phyloP scores from a whole-genome alignment of 768 basidiomycete genomes.

The Rhodosporidiobolus odoratus region DNA sequence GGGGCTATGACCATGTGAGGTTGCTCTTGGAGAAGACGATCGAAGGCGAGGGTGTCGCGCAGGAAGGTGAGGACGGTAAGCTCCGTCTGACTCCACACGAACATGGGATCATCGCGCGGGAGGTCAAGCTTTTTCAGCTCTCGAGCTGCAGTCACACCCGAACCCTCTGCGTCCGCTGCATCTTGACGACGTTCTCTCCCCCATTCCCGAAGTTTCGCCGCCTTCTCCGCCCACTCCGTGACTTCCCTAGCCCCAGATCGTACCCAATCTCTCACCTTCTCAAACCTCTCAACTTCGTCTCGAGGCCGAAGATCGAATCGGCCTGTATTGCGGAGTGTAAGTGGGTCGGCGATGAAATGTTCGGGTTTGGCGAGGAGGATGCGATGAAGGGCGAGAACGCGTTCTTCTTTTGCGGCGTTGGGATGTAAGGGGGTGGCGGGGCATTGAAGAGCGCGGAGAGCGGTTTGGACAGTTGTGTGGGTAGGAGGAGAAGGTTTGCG shows the following conservation, averaged over 20 bases:
- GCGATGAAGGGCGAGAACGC: constrained; percentile 56
- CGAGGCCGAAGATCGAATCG: constrained; percentile 62
- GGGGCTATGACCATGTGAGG: constrained; percentile 58
- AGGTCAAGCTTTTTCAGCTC: not conserved
- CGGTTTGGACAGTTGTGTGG: not conserved
- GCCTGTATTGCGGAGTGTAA: constrained; percentile 53
- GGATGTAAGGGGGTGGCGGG: constrained; percentile 18
- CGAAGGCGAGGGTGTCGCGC: constrained; percentile 37
- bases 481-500: not conserved
- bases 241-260: constrained; percentile 48
- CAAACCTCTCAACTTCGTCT: constrained; percentile 55
- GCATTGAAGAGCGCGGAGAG: constrained; percentile 10
- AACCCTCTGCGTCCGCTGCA: not conserved
- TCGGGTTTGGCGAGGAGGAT: constrained; percentile 57
- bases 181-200: not conserved
- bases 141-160: not conserved
- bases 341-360: constrained; percentile 55
- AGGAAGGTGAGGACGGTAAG: constrained; percentile 41
- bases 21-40: constrained; percentile 54
- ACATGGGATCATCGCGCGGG: constrained; percentile 22
- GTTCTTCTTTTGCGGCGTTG: constrained; percentile 49
- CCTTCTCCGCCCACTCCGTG: constrained; percentile 13
- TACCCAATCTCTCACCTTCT: constrained; percentile 54
- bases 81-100: constrained; percentile 41
- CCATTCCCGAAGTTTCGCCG: constrained; percentile 17